These are phyloP conservation scores for Neofusicoccum sp. DNA, from an alignment of 2,329 filamentous ascomycete species.

Conservation along the genomic window DNA sequence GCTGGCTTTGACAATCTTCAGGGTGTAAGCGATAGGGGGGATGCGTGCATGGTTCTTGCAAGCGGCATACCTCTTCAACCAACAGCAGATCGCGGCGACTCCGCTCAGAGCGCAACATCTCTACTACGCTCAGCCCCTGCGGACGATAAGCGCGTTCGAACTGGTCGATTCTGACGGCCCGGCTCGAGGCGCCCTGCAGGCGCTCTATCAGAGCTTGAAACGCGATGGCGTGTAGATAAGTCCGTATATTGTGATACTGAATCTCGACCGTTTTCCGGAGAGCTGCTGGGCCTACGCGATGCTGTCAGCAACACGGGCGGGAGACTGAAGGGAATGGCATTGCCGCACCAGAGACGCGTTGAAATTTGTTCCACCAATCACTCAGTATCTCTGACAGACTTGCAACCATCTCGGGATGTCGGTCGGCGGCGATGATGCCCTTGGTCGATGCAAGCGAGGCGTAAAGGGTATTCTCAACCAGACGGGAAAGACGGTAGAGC, in stretches of 20 bases:
- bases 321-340: background rate
- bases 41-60: background rate
- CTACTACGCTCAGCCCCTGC: background rate
- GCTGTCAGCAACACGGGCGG: background rate
- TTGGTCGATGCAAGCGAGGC: background rate
- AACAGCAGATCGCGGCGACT: background rate
- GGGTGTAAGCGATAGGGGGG: background rate
- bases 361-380: slow-evolving; percentile 9
- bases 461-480: background rate
- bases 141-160: background rate
- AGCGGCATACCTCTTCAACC: background rate
- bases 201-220: slow-evolving; percentile 3
- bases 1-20: background rate
- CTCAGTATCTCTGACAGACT: background rate
- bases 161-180: background rate
- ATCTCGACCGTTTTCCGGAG: background rate
- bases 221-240: background rate
- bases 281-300: background rate
- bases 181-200: background rate
- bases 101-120: background rate
- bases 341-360: background rate
- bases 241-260: slow-evolving; percentile 5
- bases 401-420: background rate
- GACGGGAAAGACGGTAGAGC: background rate
- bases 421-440: background rate